Conservation (phyloP, 139 green algal species). For the Micromonas pusilla region DNA sequence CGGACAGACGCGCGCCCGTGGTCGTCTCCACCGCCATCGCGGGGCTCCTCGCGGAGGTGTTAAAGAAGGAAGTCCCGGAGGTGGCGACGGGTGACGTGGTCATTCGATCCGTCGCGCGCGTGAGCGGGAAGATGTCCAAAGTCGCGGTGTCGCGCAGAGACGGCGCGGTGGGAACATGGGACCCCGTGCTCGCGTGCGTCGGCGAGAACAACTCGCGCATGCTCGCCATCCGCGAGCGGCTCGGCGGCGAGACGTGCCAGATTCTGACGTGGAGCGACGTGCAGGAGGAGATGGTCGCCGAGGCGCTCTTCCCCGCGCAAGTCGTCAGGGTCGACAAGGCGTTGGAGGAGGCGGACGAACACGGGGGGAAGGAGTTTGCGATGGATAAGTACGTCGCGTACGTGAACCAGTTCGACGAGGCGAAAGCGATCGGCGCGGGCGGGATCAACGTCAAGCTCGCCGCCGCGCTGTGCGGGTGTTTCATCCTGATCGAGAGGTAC, state of each 20-base stretch:
- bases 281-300: not conserved
- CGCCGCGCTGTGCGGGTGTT: not conserved
- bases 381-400: constrained; percentile 5
- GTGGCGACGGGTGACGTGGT: not conserved
- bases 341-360: not conserved
- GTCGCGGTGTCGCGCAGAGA: not conserved
- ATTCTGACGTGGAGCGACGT: constrained; percentile 1
- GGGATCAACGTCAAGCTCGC: constrained; percentile 14
- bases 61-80: not conserved
- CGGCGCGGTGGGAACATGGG: not conserved
- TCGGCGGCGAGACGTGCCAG: constrained; percentile 1
- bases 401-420: not conserved
- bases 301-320: not conserved
- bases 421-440: not conserved
- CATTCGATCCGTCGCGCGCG: constrained; percentile 1
- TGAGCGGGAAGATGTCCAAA: constrained; percentile 5
- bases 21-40: constrained; percentile 4
- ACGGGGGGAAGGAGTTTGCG: not conserved
- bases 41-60: not conserved
- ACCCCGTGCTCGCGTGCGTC: not conserved
- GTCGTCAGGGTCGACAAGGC: not conserved
- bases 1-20: not conserved
- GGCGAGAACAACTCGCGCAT: not conserved
- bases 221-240: not conserved
- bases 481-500: not conserved